Evolutionary conservation across 2,329 filamentous ascomycete genomes (phyloP), one percentile per base, ranked within the genome.

Genomic region (Neoarthrinium moseri): DNA sequence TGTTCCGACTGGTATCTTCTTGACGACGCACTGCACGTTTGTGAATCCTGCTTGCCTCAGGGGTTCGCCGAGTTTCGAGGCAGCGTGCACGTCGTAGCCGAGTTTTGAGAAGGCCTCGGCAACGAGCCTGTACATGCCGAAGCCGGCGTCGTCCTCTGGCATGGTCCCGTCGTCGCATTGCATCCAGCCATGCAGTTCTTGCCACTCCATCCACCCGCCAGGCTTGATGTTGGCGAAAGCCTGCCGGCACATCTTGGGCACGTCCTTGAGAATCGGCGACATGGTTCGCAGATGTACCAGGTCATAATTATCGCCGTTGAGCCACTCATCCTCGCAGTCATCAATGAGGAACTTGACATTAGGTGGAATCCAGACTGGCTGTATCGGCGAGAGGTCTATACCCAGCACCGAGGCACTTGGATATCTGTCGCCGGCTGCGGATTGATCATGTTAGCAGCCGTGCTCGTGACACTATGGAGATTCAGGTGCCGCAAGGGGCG

Each of bases 311-410:
- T 69, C 62, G 40, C 76, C 78, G 21, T 68, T 66, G 4, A 65
- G 51, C 83, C 83, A 86, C 7, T 78, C 71, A 37, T 77, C 70
- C 51, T 84, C 79, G 41, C 81, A 54, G 41, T 64, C 60, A 41
- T 64, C 61, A 8, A 62, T 52, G 42, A 63, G 56, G 46, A 64
- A 64, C 45, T 56, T 61, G 17, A 63, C 45, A 39, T 64, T 64
- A 1, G 61, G 60, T 7, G 61, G 82, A 11, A 84, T 70, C 62
- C 67, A 71, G 27, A 61, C 62, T 2, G 71, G 69, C 51, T 76
- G 72, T 17, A 74, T 75, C 2, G 73, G 70, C 3, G 70, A 63
- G 40, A 66, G 61, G 38, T 64, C 61, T 20, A 63, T 54, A 10
- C 61, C 61, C 33, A 61, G 46, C 3, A 64, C 61, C 49, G 62